Evolutionary conservation across 768 basidiomycete species (phyloP).

Genomic region (Naematelia encephala): DNA sequence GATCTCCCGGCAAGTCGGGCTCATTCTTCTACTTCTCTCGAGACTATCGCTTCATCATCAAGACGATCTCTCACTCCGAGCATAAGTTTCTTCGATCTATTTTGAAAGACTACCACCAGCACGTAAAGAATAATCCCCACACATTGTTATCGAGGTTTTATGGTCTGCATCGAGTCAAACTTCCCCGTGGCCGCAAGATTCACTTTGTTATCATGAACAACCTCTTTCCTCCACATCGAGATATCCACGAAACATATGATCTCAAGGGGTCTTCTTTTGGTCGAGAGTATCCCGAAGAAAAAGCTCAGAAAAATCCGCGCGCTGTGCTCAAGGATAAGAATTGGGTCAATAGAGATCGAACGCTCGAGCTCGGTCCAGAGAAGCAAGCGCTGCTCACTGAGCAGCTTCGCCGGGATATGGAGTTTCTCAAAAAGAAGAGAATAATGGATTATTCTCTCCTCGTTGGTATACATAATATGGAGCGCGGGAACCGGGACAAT

Average conservation of each 20-base stretch:
- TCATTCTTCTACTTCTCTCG: constrained; percentile 99
- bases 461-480: constrained; percentile 89
- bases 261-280: constrained; percentile 93
- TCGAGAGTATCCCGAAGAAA: constrained; percentile 79
- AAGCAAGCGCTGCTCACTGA: constrained; percentile 86
- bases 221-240: constrained; percentile 93
- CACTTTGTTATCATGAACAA: constrained; percentile 99
- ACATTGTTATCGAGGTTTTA: constrained; percentile 92
- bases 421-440: constrained; percentile 72
- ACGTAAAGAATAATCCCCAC: constrained; percentile 86
- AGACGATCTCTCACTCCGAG: constrained; percentile 91
- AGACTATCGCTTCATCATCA: constrained; percentile 99
- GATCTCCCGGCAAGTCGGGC: constrained; percentile 96
- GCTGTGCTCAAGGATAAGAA: constrained; percentile 95
- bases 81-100: constrained; percentile 88
- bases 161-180: constrained; percentile 93
- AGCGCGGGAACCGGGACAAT: constrained; percentile 85
- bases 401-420: constrained; percentile 81
- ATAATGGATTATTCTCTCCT: constrained; percentile 98
- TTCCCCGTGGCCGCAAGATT: constrained; percentile 88
- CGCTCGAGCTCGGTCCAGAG: constrained; percentile 89
- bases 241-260: constrained; percentile 96
- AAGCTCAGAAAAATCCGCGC: constrained; percentile 68
- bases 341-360: constrained; percentile 78
- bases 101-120: constrained; percentile 75